Evolutionary conservation across 257 asterid genomes (phyloP).

Genomic region (Ligustrum vulgare): DNA sequence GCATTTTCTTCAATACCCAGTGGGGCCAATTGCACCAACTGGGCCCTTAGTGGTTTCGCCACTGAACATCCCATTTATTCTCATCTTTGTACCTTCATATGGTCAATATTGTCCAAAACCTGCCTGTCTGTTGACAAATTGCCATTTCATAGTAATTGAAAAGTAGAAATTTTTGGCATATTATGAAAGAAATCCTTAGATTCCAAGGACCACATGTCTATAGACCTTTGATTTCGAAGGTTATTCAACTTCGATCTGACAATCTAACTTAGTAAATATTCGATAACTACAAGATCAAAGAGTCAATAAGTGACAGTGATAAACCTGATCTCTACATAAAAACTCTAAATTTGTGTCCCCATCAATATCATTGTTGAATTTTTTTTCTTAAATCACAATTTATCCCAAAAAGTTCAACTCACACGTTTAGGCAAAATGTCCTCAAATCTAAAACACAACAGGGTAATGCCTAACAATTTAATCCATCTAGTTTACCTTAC

Average conservation of each 20-base stretch:
- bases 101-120: neutral
- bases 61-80: neutral
- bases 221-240: neutral
- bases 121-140: neutral
- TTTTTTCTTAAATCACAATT: neutral
- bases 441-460: neutral
- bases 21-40: no score
- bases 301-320: neutral
- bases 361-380: neutral
- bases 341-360: neutral
- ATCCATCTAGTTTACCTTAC: neutral
- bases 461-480: neutral
- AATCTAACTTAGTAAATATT: neutral
- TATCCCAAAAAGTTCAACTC: neutral
- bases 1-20: no score
- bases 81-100: neutral
- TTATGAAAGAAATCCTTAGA: neutral
- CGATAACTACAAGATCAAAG: neutral
- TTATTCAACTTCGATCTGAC: neutral
- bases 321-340: conserved; percentile 1
- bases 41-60: no score
- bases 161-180: neutral
- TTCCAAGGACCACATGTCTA: neutral
- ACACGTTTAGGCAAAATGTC: neutral
- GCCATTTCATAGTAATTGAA: neutral